Evolutionary conservation across 2,329 filamentous ascomycete genomes (phyloP), one percentile per base, ranked within the genome.

Genomic region (Colletotrichum sp.): DNA sequence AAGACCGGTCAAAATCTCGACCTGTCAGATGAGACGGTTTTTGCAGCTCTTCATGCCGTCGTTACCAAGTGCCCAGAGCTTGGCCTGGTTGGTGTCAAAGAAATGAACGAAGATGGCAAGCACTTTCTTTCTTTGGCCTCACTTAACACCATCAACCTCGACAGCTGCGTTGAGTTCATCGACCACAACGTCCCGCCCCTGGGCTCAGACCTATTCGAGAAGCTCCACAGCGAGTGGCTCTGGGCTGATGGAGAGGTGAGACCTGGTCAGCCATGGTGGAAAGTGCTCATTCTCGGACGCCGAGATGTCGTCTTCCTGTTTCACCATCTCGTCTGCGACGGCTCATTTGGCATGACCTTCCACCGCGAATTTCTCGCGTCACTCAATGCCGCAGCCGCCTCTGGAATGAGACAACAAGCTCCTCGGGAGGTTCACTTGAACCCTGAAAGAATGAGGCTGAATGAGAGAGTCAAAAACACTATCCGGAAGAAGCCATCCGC

Each of bases 51-150:
- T 28, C 72, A 76, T 18, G 21, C 67, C 3, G 73, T 79, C 5
- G 75, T 80, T 7, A 36, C 78, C 16, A 67, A 66, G 1, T 78
- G 79, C 32, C 73, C 78, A 10, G 76, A 75, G 7, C 75, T 80
- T 6, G 73, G 75, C 2, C 69, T 78, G 24, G 69, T 80, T 1
- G 77, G 77, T 2, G 72, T 79, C 6, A 34, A 67, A 24, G 71
- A 74, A 16, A 65, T 67, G 8, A 48, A 58, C 26, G 63, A 68
- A 4, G 60, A 71, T 18, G 69, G 63, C 9, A 71, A 71, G 8
- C 66, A 76, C 21, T 24, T 67, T 0, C 38, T 76, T 6, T 71
- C 67, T 21, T 21, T 77, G 8, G 75, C 75, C 5, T 68, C 67
- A 8, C 43, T 77, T 4, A 34, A 76, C 30, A n/a, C 64, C 0